Base-by-base conservation (phyloP, 345 rosid species). In the Linum trigynum region DNA sequence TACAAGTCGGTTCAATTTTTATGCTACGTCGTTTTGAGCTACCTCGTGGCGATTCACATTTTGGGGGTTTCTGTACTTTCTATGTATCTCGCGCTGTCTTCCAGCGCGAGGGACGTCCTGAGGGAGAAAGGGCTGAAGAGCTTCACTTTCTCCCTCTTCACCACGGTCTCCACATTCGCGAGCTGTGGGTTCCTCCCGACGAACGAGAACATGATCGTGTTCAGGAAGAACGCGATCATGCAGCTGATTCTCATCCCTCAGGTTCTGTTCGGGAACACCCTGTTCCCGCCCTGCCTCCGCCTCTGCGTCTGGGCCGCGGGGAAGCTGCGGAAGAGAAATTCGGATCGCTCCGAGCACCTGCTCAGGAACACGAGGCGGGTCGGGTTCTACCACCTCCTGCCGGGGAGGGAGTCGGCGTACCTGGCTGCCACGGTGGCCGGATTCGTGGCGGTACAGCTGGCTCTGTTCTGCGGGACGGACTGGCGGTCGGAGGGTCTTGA, bases 141-240 rank as follows among this genome's bases (percentile, higher is more conserved):
- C 8, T 40, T 61, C 3, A 87, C 84, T 11, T 90, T 87, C 69
- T 79, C 86, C 0, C 7, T 86, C 53, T 87, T 90, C 77, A 78
- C 84, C 17, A 63, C 74, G 0, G 72, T 86, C 5, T 87, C 95
- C 0, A 82, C 87, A 0, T 83, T 87, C 17, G 66, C 83, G 5
- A 86, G 69, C 67, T 80, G 87, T 0, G 97, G 97, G 4, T 90
- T 86, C 38, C 60, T 84, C 1, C 97, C 97, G 0, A 88, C 86
- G 0, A 86, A 88, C 15, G 92, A 90, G 68, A 90, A 90, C 81
- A 86, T 86, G 92, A 38, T 79, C 0, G 77, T 78, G 1, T 90
- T 87, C 7, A 72, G 64, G 12, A 75, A 76, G 37, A 80, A 87
- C 67, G 74, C 95, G 0, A 86, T 85, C 2, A 80, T 90, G 1